A percentile compares a stretch with the other conserved stretches of the same genome.
These are phyloP conservation scores for slime mould (Dictyostelium discoideum) DNA, from an alignment of 78 protist species.

Conservation along the genomic window DNA sequence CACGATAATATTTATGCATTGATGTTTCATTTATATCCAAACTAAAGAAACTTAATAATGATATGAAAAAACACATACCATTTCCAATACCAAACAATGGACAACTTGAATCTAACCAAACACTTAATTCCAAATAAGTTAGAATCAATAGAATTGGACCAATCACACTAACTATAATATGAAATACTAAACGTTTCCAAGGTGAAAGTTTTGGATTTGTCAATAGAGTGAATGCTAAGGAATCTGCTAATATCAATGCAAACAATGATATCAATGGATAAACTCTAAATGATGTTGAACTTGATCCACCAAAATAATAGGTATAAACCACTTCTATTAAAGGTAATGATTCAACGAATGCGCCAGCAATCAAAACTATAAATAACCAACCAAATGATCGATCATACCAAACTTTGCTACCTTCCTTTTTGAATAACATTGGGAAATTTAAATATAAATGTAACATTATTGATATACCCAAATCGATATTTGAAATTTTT, in stretches of 20 bases:
- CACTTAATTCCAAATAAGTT: constrained; percentile 70
- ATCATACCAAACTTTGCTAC: constrained; percentile 75
- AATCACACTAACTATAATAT: constrained; percentile 38
- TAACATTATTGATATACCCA: background rate
- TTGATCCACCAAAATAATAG: constrained; percentile 40
- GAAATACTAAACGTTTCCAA: constrained; percentile 51
- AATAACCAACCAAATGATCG: constrained; percentile 71
- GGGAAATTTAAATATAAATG: constrained; percentile 65
- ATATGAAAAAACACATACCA: constrained; percentile 60
- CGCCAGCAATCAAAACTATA: constrained; percentile 31
- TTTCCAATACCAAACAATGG: constrained; percentile 59
- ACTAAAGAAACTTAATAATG: constrained; percentile 37
- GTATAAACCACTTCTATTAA: constrained; percentile 51
- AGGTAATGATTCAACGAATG: constrained; percentile 57
- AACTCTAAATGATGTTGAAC: constrained; percentile 50
- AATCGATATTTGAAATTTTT: constrained; percentile 23
- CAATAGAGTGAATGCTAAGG: constrained; percentile 62
- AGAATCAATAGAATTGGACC: constrained; percentile 56
- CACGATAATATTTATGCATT: constrained; percentile 78
- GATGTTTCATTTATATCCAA: constrained; percentile 79
- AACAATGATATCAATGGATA: constrained; percentile 58
- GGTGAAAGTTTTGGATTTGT: constrained; percentile 77
- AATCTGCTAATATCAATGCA: constrained; percentile 70
- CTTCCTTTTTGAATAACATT: constrained; percentile 61
- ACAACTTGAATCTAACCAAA: constrained; percentile 32